Evolutionary conservation across 2,329 filamentous ascomycete genomes (phyloP), one percentile per base, ranked within the genome.

Genomic region (Xylariomycetidae sp.): DNA sequence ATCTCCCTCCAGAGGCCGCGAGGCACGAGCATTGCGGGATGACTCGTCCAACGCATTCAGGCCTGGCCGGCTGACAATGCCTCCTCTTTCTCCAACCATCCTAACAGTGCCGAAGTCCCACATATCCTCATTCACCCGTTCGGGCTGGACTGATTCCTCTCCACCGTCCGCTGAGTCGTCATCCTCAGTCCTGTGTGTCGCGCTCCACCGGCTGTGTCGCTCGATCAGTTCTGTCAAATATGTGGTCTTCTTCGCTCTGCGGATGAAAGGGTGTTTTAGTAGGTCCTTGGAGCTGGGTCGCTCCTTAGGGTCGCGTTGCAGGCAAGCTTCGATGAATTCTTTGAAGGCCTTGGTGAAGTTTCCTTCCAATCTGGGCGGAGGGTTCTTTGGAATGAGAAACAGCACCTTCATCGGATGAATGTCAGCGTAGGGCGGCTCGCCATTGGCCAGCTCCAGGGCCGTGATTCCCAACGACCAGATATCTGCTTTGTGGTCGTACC

Each of bases 351-450:
- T 87, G 46, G 80, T 85, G 52, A 89, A 92, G 49, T 85, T 82
- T 12, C 85, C 85, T 45, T 87, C 80, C 19, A 96, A 67, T 17
- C 77, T 71, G 1, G 90, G 92, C 1, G 90, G 85, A 1, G 85
- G 76, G 52, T 95, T 95, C 63, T 95, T 96, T 1, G 90, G 90
- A 34, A 96, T 96, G 30, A 96, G 70, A 54, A 96, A 96, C 6
- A 96, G 67, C 3, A 96, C 90, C 58, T 96, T 96, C 90, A 96
- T 96, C 19, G 90, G 90, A 60, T 96, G 90, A 30, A 95, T 95
- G 52, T 95, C 89, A 37, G 89, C 86, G 54, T 95, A 95, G 0
- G 90, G 90, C 16, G 90, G 90, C 56, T 95, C 89, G 43, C 90
- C 89, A 42, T 86, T 84, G 34, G 90, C 90, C 43, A 96, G 63